Evolutionary conservation across 2,329 filamentous ascomycete genomes (phyloP), one percentile per base, ranked within the genome.

Genomic region (Westerdykella ornata): DNA sequence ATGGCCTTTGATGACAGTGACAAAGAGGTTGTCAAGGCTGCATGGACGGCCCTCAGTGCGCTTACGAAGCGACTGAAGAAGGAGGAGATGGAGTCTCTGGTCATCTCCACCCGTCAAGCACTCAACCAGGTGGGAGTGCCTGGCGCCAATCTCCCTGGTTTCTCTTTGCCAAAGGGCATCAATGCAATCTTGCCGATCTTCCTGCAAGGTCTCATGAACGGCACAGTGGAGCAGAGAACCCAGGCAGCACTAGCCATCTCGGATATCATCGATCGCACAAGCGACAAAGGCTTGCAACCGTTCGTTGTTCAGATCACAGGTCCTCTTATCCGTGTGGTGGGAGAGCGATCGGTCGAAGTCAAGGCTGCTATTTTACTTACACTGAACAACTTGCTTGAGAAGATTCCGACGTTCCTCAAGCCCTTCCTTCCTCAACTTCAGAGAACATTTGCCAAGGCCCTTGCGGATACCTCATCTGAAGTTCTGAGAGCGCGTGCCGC

Each of bases 251-350:
- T 97, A 48, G 92, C 87, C 42, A 94, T 98, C 53, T 94, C 89
- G 2, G 94, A 98, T 62, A 85, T 98, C 52, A 84, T 97, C 50
- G 92, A 97, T 69, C 82, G 92, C 43, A 94, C 92, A 18, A 90
- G 83, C 65, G 80, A 88, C 52, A 83, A 88, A 44, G 82, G 89
- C 15, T 73, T 98, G 48, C 94, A 92, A 68, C 88, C 89, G 6
- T 97, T 94, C 58, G 92, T 98, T 45, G 96, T 90, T 20, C 89
- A 96, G 60, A 96, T 98, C 54, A 97, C 94, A 4, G 92, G 92
- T 62, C 92, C 94, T 16, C 78, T 98, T 40, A 98, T 98, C 66
- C 86, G 92, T 77, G 90, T 97, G 16, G 89, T 98, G 14, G 96
- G 92, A 4, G 92, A 98, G 66, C 82, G 90, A 48, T 95, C 92